These are phyloP conservation scores for Jatropha curcas DNA, from an alignment of 345 rosid genomes.

Conservation along the genomic window DNA sequence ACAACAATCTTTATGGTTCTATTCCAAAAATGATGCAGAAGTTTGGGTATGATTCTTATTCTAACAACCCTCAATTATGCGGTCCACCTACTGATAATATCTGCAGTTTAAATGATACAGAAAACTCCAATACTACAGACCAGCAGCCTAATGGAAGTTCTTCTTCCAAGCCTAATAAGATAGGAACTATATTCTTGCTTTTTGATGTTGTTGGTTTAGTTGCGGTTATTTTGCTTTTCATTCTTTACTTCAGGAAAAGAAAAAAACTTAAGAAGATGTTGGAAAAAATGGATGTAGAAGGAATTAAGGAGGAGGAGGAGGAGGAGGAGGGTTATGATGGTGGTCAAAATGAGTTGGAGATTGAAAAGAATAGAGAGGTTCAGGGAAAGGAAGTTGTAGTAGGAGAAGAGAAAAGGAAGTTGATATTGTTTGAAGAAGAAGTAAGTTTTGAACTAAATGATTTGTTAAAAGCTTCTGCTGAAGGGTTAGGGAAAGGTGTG, in stretches of 20 bases:
- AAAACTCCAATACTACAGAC: background rate
- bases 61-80: slow-evolving; percentile 28
- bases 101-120: slow-evolving; percentile 17
- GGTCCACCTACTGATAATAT: slow-evolving; percentile 23
- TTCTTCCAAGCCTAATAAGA: background rate
- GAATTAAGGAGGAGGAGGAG: background rate
- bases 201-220: slow-evolving; percentile 35
- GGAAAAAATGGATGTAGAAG: slow-evolving; percentile 1
- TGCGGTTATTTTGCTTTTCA: slow-evolving; percentile 36
- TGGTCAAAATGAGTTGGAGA: background rate
- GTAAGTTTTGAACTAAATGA: slow-evolving; percentile 36
- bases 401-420: slow-evolving; percentile 33
- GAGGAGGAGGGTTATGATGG: background rate
- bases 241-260: slow-evolving; percentile 34
- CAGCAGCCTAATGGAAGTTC: slow-evolving; percentile 2
- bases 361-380: background rate
- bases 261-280: slow-evolving; percentile 25
- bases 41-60: slow-evolving; percentile 27
- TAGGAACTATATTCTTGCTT: slow-evolving; percentile 25
- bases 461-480: slow-evolving; percentile 53
- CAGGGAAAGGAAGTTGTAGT: background rate
- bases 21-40: slow-evolving; percentile 43
- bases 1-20: slow-evolving; percentile 42
- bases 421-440: slow-evolving; percentile 34
- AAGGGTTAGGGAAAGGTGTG: slow-evolving; percentile 51